Base-by-base conservation (phyloP, 106 monocot species). In the Dendrobium chrysotoxum region DNA sequence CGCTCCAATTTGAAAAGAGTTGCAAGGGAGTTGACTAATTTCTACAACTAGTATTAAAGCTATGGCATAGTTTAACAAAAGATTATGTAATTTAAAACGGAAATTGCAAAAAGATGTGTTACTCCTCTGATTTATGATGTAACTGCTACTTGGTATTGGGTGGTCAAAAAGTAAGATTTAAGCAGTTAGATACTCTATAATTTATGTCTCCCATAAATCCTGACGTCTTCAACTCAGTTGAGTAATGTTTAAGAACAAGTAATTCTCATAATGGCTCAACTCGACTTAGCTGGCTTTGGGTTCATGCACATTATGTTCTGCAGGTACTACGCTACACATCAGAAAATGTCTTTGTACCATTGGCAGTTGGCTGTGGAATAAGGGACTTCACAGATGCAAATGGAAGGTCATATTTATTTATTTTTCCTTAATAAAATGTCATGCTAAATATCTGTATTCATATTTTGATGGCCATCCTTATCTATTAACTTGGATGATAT, bases 281-380 rank as follows among this genome's bases (percentile, higher is more conserved):
- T n/a, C n/a, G n/a, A n/a, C n/a, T n/a, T n/a, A n/a, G n/a, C n/a
- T n/a, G n/a, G n/a, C n/a, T n/a, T n/a, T n/a, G n/a, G n/a, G n/a
- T n/a, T n/a, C n/a, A n/a, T n/a, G n/a, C n/a, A n/a, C n/a, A n/a
- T n/a, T n/a, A n/a, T 77, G 78, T 18, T 76, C 25, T 72, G 38
- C 71, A 99, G 98, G 93, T 99, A 47, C 72, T 99, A 50, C 94
- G 98, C 39, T 81, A 53, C 77, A 82, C 98, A 20, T 99, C 98
- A 77, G 91, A 95, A 85, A 93, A 99, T 79, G 93, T 99, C 28
- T 99, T 99, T 86, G 98, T 95, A 76, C 98, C 98, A 40, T 83
- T 99, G 77, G 95, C 95, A 53, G 98, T 99, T 80, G 98, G 98
- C 79, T 95, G 98, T 85, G 98, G 98, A 75, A 99, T 99, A 81